phyloP scores from a whole-genome alignment of 2,329 filamentous ascomycete species.

The Nothophaeocryptopus gaeumannii region DNA sequence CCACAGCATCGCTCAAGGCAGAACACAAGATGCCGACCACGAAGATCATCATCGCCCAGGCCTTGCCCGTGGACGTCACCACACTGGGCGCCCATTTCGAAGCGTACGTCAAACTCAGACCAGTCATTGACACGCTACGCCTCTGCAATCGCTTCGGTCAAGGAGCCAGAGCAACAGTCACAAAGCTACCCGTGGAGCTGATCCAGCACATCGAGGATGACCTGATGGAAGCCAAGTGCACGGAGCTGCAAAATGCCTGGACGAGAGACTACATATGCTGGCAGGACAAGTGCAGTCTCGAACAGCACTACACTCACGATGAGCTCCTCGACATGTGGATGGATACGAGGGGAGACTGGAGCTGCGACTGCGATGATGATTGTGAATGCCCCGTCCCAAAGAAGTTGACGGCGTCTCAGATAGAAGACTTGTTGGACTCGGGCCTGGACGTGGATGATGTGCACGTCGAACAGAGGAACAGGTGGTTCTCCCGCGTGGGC shows the following conservation, averaged over 20 bases:
- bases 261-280: constrained; percentile 4
- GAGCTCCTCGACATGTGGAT: background rate
- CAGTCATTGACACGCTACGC: constrained; percentile 11
- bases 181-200: constrained; percentile 23
- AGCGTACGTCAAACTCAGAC: constrained; percentile 7
- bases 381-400: background rate
- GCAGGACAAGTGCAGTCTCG: background rate
- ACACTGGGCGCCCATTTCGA: constrained; percentile 10
- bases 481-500: too few relatives aligned
- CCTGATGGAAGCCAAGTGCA: background rate
- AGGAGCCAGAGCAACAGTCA: constrained; percentile 11
- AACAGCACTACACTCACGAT: background rate
- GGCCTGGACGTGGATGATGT: too few relatives aligned
- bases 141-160: constrained; percentile 24
- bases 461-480: too few relatives aligned
- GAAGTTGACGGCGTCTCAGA: background rate
- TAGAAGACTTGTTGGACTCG: too few relatives aligned
- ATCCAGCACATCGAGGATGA: constrained; percentile 15
- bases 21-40: background rate
- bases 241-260: background rate
- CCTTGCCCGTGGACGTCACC: background rate
- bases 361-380: background rate
- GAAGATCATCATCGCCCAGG: background rate
- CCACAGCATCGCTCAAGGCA: too few relatives aligned
- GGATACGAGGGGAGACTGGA: background rate